A percentile compares a stretch with the other conserved stretches of the same genome.
phyloP scores from a whole-genome alignment of 2,329 filamentous ascomycete species.

The Trichoderma atroviride region DNA sequence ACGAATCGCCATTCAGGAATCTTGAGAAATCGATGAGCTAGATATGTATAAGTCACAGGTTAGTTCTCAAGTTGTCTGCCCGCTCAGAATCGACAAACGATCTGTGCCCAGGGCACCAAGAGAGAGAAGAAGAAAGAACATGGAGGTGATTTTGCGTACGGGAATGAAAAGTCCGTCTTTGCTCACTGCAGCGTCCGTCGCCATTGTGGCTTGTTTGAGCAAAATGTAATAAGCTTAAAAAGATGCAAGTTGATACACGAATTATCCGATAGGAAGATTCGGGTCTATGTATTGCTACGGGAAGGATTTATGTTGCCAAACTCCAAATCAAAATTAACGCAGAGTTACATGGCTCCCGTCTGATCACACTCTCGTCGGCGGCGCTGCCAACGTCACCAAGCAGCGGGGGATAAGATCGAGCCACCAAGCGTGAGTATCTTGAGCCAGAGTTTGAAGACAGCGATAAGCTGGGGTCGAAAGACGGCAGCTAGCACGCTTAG shows the following conservation, averaged over 20 bases:
- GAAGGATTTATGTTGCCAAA: background rate
- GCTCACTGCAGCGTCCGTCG: constrained; percentile 49
- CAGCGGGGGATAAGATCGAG: background rate
- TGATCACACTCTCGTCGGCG: constrained; percentile 10
- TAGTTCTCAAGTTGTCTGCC: background rate
- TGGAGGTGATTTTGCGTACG: constrained; percentile 40
- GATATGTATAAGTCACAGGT: background rate
- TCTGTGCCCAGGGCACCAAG: background rate
- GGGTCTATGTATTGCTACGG: background rate
- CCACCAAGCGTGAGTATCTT: constrained; percentile 9
- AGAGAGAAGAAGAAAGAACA: background rate
- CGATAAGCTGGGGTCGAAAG: constrained; percentile 13
- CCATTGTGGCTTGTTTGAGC: constrained; percentile 30
- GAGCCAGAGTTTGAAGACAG: background rate
- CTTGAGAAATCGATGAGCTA: constrained; percentile 63
- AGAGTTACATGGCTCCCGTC: background rate
- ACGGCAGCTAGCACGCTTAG: constrained; percentile 15
- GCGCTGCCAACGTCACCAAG: background rate
- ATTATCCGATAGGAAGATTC: background rate
- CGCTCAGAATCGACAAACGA: background rate
- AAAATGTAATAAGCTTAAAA: background rate
- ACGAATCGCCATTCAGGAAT: constrained; percentile 66
- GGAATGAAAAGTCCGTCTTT: constrained; percentile 59
- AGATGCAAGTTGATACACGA: background rate
- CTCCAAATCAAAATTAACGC: background rate